Evolutionary conservation across 148 eudicot species (phyloP).

Genomic region (Rhododendron williamsianum): DNA sequence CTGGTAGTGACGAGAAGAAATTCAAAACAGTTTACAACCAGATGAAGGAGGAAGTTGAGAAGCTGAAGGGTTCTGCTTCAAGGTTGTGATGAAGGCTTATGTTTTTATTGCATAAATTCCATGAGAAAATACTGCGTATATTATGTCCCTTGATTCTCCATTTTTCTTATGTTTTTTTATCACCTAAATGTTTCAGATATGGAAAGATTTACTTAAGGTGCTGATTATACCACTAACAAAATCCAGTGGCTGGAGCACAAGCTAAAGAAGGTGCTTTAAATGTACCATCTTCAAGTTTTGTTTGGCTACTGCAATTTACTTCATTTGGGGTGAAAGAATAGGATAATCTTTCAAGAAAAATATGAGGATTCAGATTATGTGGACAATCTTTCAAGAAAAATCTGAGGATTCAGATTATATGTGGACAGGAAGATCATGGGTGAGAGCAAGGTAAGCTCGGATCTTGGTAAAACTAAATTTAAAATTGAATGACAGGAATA

Average conservation of each 20-base stretch:
- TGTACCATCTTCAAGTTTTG: too few species aligned
- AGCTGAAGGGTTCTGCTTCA: slow-evolving; percentile 76
- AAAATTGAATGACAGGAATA: too few species aligned
- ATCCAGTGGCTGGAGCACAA: slow-evolving; percentile 75
- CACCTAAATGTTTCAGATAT: slow-evolving; percentile 33
- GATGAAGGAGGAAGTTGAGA: slow-evolving; percentile 74
- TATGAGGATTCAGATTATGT: too few species aligned
- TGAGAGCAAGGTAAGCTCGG: too few species aligned
- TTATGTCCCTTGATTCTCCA: neutral
- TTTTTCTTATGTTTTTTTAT: slow-evolving; percentile 2
- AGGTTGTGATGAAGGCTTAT: slow-evolving; percentile 37
- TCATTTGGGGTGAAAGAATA: too few species aligned
- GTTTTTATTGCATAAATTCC: neutral
- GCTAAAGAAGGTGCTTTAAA: slow-evolving; percentile 59
- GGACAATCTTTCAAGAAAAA: too few species aligned
- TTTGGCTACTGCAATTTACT: too few species aligned
- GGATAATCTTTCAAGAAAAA: too few species aligned
- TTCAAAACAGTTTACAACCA: slow-evolving; percentile 30
- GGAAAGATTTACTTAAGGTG: slow-evolving; percentile 85
- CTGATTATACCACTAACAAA: slow-evolving; percentile 80
- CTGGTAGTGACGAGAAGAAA: slow-evolving; percentile 64
- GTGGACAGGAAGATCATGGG: too few species aligned
- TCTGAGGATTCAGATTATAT: too few species aligned
- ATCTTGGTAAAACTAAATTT: too few species aligned
- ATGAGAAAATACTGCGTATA: neutral